Conservation (phyloP, 345 rosid species). For the Arabidopsis arenosa region DNA sequence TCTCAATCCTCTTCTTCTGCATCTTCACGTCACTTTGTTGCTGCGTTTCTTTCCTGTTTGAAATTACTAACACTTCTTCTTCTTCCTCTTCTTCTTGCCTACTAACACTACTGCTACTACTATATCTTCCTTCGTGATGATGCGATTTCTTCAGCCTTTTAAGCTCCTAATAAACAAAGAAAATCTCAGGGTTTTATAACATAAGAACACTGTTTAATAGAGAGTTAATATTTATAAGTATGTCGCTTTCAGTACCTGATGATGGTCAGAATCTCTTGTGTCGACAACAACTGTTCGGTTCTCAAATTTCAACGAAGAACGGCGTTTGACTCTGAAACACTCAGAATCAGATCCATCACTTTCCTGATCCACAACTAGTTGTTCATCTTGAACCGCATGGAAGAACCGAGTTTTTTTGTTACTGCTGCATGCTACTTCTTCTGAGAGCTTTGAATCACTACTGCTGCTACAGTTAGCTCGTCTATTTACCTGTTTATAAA, state of each 20-base stretch:
- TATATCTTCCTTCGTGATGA: conserved; percentile 37
- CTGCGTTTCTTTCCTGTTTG: conserved; percentile 32
- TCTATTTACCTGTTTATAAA: conserved; percentile 53
- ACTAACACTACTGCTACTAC: conserved; percentile 34
- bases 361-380: conserved; percentile 49
- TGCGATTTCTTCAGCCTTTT: conserved; percentile 38
- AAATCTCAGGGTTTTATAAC: not conserved
- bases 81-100: conserved; percentile 36
- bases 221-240: too few species aligned
- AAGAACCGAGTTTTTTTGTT: conserved; percentile 46
- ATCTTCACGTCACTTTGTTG: conserved; percentile 36
- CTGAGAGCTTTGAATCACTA: conserved; percentile 45
- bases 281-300: conserved; percentile 57
- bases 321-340: conserved; percentile 91
- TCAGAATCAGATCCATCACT: conserved; percentile 89
- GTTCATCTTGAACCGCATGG: conserved; percentile 51
- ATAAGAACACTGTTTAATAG: not conserved
- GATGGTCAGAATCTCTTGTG: conserved; percentile 51
- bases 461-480: conserved; percentile 52
- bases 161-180: conserved; percentile 15
- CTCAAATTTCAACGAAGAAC: conserved; percentile 68
- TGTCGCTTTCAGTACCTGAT: conserved; percentile 59
- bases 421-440: conserved; percentile 49
- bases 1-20: conserved; percentile 36
- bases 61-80: conserved; percentile 25